These are phyloP conservation scores for Calophaca sinica DNA, from an alignment of 306 rosid genomes.

Conservation along the genomic window DNA sequence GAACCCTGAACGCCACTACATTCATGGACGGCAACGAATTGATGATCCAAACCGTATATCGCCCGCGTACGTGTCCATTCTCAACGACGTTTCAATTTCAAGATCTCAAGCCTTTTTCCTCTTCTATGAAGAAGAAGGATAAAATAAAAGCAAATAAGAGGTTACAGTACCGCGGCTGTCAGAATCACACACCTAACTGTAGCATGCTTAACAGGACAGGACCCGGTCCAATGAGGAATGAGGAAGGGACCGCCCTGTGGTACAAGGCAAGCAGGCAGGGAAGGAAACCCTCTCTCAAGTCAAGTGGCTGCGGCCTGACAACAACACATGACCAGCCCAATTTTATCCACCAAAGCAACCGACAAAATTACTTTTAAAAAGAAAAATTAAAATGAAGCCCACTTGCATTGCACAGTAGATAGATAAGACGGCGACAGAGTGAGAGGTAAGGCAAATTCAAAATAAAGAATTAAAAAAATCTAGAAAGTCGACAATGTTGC, in stretches of 20 bases:
- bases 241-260: background rate
- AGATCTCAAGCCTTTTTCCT: too few relatives aligned
- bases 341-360: constrained; percentile 3
- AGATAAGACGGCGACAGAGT: background rate
- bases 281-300: background rate
- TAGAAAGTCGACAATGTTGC: constrained; percentile 45
- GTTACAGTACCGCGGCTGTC: background rate
- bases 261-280: background rate
- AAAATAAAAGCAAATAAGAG: too few relatives aligned
- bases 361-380: background rate
- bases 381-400: background rate
- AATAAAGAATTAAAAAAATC: background rate
- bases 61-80: too few relatives aligned
- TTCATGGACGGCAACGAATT: background rate
- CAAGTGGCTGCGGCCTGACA: constrained; percentile 43
- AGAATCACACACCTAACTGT: background rate
- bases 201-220: background rate
- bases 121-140: too few relatives aligned
- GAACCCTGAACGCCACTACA: background rate
- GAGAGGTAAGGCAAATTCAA: background rate
- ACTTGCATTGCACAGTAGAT: constrained; percentile 22
- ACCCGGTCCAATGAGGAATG: background rate
- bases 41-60: too few relatives aligned
- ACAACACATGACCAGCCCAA: constrained; percentile 21
- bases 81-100: too few relatives aligned